Evolutionary conservation across 768 basidiomycete genomes (phyloP), one percentile per base, ranked within the genome.

Genomic region (Mycena maculata): DNA sequence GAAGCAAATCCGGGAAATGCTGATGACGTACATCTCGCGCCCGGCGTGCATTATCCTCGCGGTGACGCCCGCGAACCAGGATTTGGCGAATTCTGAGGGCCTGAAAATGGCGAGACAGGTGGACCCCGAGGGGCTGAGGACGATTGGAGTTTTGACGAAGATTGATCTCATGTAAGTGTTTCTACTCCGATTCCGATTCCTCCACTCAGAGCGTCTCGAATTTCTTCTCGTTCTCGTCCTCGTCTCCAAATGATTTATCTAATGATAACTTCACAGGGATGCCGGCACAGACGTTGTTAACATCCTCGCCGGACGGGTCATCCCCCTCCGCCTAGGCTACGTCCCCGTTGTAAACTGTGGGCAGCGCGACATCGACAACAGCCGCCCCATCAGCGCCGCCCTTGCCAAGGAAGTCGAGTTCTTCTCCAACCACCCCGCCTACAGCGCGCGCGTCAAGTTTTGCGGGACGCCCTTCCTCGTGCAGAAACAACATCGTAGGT

Each of bases 71-170:
- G 97, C 95, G 71, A 99, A 99, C 78, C 92, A 90, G 50, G 98
- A 99, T 84, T 85, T 99, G 86, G 98, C 98, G 66, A 99, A 99
- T 80, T 99, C 97, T 22, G 98, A 99, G 78, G 97, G 97, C 52
- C 79, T 98, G 76, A 97, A 98, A 83, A 82, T 98, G 85, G 97
- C 96, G 55, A 86, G 98, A 66, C 96, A 98, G 75, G 96, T 98
- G 27, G 98, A 99, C 76, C 96, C 97, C 2, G 97, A 99, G 63
- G 98, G 98, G 31, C 92, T 91, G 44, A 86, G 97, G 75, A 99
- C 98, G 23, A 98, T 99, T 71, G 98, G 98, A 86, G 98, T 99
- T n/a, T 81, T 99, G 74, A 99, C 98, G 15, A 99, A 99, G 80
- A 92, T 99, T 55, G 98, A 99, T 79, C 84, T 99, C 69, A 99